A percentile compares a stretch with the other conserved stretches of the same genome.
phyloP scores from a whole-genome alignment of 441 rosid species.

The Manihot esculenta region DNA sequence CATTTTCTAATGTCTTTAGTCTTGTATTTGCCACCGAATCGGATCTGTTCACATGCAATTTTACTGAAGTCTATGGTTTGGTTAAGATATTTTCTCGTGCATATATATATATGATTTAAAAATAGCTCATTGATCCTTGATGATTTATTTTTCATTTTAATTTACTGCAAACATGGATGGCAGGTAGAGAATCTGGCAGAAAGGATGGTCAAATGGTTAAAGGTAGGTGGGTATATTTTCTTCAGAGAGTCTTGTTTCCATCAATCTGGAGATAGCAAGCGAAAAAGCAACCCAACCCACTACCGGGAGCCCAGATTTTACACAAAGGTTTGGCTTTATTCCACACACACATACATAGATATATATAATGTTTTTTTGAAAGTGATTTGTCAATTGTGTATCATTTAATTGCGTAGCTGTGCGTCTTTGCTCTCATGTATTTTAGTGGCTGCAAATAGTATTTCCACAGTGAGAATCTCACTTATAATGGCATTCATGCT shows the following conservation, averaged over 20 bases:
- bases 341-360: too few relatives aligned
- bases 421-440: background rate
- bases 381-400: conserved; percentile 4
- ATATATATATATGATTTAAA: background rate
- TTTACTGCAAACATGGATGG: conserved; percentile 6
- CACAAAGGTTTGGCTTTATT: conserved; percentile 57
- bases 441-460: background rate
- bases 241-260: conserved; percentile 97
- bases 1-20: background rate
- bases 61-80: too few relatives aligned
- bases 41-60: background rate
- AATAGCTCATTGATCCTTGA: background rate
- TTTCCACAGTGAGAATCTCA: too few relatives aligned
- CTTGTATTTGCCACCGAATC: background rate
- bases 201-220: conserved; percentile 84
- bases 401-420: background rate
- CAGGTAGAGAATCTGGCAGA: conserved; percentile 76
- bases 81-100: too few relatives aligned
- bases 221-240: conserved; percentile 84
- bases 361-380: background rate
- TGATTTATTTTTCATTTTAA: background rate
- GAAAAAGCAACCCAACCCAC: conserved; percentile 81
- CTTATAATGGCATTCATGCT: too few relatives aligned
- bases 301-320: conserved; percentile 96
- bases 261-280: conserved; percentile 85